Base-by-base conservation (phyloP, 2,329 filamentous ascomycete species). In the Boeremia lycopersici region DNA sequence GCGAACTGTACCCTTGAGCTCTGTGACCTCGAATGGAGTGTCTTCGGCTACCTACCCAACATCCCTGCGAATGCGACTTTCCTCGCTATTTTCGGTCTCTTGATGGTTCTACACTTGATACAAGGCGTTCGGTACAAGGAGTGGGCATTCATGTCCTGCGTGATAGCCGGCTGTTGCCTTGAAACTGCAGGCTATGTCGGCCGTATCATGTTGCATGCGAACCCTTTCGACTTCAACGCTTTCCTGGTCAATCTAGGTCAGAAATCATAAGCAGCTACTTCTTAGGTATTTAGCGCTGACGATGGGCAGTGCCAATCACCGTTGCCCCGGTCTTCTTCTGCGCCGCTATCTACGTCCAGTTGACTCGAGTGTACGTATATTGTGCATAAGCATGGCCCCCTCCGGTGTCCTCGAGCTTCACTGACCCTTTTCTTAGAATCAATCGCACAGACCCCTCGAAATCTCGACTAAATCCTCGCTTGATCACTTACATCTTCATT, bases 151-250 rank as follows among this genome's bases (percentile, higher is more conserved):
- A 47, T 48, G 41, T 42, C 10, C 1, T 50, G 40, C 19, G 39
- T 61, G 28, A 34, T 36, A 2, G 38, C 40, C 2, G 59, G 59
- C 8, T 56, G 48, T 26, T 41, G 44, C 44, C 41, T 53, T 13
- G 42, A 59, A 33, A 35, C 59, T 5, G 34, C 53, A 4, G 59
- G 59, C 6, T 61, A 61, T 11, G 52, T 8, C 2, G 56, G 59
- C 3, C 42, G 59, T 11, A 39, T 55, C 28, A 41, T 58, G 51
- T 38, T 62, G 17, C 31, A 60, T 19, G n/a, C 19, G 1, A 57
- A 62, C 36, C 60, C 60, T 2, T 62, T 62, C n/a, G 38, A 46
- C 28, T 62, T 62, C 29, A 39, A 52, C 7, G 56, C 48, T 2
- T 61, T 59, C 17, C 17, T 61, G n/a, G 45, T 62, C 25, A 45